Conservation (phyloP, 108 stramenopile species). For the Cyclotella kingstonii region DNA sequence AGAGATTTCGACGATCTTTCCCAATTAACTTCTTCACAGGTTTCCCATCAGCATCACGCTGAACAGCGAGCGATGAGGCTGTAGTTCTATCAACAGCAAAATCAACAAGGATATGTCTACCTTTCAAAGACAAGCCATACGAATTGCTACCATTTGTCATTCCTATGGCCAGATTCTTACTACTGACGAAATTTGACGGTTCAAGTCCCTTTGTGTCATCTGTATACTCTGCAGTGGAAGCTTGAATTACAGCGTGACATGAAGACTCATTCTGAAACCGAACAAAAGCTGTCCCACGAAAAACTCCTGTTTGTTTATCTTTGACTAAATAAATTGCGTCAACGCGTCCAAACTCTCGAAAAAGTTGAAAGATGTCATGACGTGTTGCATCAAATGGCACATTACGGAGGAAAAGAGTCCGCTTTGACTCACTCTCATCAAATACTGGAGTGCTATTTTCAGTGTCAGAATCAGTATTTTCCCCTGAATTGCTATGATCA, state of each 20-base stretch:
- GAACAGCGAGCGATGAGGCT: slow-evolving; percentile 68
- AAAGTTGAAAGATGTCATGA: slow-evolving; percentile 79
- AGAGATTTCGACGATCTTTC: slow-evolving; percentile 92
- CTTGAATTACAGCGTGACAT: slow-evolving; percentile 23
- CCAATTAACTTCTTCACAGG: slow-evolving; percentile 54
- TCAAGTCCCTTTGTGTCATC: slow-evolving; percentile 5
- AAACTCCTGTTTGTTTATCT: slow-evolving; percentile 75
- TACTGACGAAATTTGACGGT: slow-evolving; percentile 21
- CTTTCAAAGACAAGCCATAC: slow-evolving; percentile 54
- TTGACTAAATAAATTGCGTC: slow-evolving; percentile 86
- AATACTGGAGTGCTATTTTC: slow-evolving; percentile 13
- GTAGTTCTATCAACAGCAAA: slow-evolving; percentile 78
- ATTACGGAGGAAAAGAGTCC: slow-evolving; percentile 92
- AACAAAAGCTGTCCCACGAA: slow-evolving; percentile 90
- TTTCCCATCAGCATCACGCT: slow-evolving; percentile 59
- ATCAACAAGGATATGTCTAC: slow-evolving; percentile 66
- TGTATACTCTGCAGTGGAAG: slow-evolving; percentile 21
- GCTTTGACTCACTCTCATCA: slow-evolving; percentile 36
- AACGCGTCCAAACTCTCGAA: slow-evolving; percentile 82
- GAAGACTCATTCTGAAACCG: slow-evolving; percentile 52
- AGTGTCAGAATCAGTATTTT: slow-evolving; percentile 35
- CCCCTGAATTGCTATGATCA: slow-evolving; percentile 30
- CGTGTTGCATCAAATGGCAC: slow-evolving; percentile 93
- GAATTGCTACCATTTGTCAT: slow-evolving; percentile 18
- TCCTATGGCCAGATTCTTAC: slow-evolving; percentile 37